phyloP scores from a whole-genome alignment of 2,329 filamentous ascomycete species.

The Pestalotiopsis sp. region DNA sequence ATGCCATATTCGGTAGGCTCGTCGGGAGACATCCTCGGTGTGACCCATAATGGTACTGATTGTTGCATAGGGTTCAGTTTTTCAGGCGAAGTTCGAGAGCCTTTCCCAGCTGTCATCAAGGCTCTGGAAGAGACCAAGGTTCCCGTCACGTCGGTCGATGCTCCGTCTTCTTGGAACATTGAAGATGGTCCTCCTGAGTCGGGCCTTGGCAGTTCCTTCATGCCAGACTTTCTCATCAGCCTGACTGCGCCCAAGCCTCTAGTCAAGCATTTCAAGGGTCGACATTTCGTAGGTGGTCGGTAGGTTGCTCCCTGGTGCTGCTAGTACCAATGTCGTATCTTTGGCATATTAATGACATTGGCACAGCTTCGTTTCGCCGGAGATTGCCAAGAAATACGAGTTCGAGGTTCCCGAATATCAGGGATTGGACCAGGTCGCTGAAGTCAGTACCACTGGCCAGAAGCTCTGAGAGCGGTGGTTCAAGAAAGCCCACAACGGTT shows the following conservation, averaged over 20 bases:
- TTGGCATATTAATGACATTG: conserved; percentile 21
- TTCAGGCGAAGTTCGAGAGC: conserved; percentile 87
- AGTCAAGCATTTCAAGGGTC: conserved; percentile 79
- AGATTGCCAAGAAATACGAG: conserved; percentile 82
- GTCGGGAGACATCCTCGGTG: conserved; percentile 18
- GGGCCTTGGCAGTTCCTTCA: conserved; percentile 78
- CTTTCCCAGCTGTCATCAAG: conserved; percentile 81
- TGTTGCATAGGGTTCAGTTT: conserved; percentile 77
- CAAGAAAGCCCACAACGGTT: conserved; percentile 1
- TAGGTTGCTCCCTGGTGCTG: conserved; percentile 39
- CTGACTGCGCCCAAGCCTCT: conserved; percentile 93
- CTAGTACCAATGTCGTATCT: background rate
- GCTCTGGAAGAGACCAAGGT: conserved; percentile 73
- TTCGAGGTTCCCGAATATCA: conserved; percentile 82
- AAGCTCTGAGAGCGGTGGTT: conserved; percentile 49
- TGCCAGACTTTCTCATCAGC: conserved; percentile 80
- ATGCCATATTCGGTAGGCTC: conserved; percentile 82
- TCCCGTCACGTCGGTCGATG: conserved; percentile 87
- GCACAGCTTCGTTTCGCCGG: conserved; percentile 73
- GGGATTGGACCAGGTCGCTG: conserved; percentile 87
- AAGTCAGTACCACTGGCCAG: conserved; percentile 58
- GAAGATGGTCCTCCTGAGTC: conserved; percentile 78
- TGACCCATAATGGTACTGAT: background rate
- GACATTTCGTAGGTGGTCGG: conserved; percentile 90
- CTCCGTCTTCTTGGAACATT: conserved; percentile 93